Base-by-base conservation (phyloP, 345 rosid species). In the Eucalyptus cladocalyx region DNA sequence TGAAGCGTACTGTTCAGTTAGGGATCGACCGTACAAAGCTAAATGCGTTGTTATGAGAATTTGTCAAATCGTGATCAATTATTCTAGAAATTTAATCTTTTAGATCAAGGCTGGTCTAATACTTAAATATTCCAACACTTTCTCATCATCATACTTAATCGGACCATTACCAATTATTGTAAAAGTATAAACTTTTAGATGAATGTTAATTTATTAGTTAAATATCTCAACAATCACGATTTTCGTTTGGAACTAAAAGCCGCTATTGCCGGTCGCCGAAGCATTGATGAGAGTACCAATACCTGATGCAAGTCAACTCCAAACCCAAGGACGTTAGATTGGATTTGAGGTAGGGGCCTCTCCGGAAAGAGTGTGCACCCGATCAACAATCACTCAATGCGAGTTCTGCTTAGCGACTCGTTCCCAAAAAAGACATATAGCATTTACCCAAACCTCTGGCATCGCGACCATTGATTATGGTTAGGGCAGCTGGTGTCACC, bases 31-130 rank as follows among this genome's bases (percentile, higher is more conserved):
- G 3, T 37, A 12, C 15, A 72, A 8, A 37, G 8, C 28, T 11
- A 11, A 7, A 37, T 32, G 42, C 24, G 0, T 32, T 19, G 3
- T 5, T 53, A 53, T 2, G 26, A 53, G 4, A 53, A 53, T 53
- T 19, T 19, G 24, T 19, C 11, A 4, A 2, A 8, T 0, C 26
- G 21, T 53, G 8, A 53, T 21, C 0, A 1, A 21, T 53, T 0
- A 1, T 19, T 19, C 0, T 53, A 53, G 19, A 53, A 53, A 53
- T 53, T 53, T 19, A 53, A 53, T 19, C 9, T 53, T 51, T 51
- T 51, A 18, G 0, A 18, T 18, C 23, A 51, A 51, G 9, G 0
- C 23, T 7, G 4, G 4, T 7, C 23, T 51, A 51, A 18, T 51
- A 51, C 3, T 51, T 7, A 18, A 51, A 51, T 51, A 7, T 51